phyloP scores from a whole-genome alignment of 2,329 filamentous ascomycete species.

The Penicillium glabrum region DNA sequence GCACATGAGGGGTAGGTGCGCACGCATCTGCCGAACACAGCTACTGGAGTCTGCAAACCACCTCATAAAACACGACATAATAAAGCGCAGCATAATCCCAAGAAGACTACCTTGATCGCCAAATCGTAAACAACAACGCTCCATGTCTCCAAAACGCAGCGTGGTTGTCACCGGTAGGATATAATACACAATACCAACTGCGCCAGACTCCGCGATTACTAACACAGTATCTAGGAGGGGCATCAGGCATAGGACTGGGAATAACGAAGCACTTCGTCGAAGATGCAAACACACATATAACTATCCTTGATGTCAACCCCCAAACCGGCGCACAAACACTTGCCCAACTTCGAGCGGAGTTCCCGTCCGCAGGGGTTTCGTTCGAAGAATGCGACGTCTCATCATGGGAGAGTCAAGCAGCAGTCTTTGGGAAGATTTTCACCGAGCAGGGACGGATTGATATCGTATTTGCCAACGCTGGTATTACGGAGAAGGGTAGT shows the following conservation, averaged over 20 bases:
- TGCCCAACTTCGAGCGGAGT: conserved; percentile 23
- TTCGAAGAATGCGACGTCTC: conserved; percentile 35
- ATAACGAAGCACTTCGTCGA: conserved; percentile 33
- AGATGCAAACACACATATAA: conserved; percentile 30
- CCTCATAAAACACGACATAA: too few relatives aligned
- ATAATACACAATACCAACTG: background rate
- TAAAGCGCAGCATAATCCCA: too few relatives aligned
- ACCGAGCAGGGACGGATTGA: conserved; percentile 41
- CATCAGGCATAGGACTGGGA: conserved; percentile 38
- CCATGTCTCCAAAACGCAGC: background rate
- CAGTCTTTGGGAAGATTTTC: conserved; percentile 36
- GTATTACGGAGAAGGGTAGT: conserved; percentile 46
- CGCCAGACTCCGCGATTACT: background rate
- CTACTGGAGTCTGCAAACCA: too few relatives aligned
- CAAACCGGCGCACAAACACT: conserved; percentile 22
- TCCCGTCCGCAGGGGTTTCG: conserved; percentile 24
- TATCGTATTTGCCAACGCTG: conserved; percentile 53
- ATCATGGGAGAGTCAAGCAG: conserved; percentile 36
- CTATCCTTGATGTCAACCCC: conserved; percentile 34
- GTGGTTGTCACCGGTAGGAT: background rate
- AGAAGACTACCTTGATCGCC: too few relatives aligned
- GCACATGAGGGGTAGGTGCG: background rate
- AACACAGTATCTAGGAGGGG: conserved; percentile 26
- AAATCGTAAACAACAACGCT: too few relatives aligned
- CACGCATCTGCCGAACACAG: background rate